Conservation (phyloP, 345 rosid species). For the Cardamine occulta region DNA sequence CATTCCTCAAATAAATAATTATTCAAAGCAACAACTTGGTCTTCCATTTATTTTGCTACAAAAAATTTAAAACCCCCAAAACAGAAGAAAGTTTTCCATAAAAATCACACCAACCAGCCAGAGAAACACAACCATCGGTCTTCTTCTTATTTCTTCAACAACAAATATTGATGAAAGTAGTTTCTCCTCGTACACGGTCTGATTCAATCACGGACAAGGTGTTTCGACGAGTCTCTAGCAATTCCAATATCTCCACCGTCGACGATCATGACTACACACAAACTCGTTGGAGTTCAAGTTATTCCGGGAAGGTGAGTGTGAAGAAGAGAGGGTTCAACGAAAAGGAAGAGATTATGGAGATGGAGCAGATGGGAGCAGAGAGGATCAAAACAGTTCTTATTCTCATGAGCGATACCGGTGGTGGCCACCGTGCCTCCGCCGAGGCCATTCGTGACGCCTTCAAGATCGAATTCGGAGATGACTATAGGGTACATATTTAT, state of each 20-base stretch:
- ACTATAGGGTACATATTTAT: conserved; percentile 58
- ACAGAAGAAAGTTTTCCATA: background rate
- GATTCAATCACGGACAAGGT: conserved; percentile 70
- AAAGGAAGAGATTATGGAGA: conserved; percentile 53
- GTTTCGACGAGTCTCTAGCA: conserved; percentile 60
- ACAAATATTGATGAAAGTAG: conserved; percentile 52
- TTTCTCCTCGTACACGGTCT: conserved; percentile 57
- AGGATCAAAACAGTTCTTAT: conserved; percentile 86
- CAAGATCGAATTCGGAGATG: conserved; percentile 75
- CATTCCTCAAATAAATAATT: conserved; percentile 35
- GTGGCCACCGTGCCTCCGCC: conserved; percentile 97
- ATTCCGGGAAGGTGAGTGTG: conserved; percentile 40
- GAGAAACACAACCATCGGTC: conserved; percentile 30
- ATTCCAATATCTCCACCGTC: conserved; percentile 38
- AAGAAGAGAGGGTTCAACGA: conserved; percentile 45
- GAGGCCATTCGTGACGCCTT: conserved; percentile 95
- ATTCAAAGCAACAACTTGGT: conserved; percentile 23
- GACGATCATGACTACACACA: conserved; percentile 12
- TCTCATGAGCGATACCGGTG: conserved; percentile 98
- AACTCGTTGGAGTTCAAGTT: conserved; percentile 17
- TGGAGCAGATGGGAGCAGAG: conserved; percentile 90
- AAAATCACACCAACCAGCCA: conserved; percentile 36
- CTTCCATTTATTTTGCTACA: conserved; percentile 25
- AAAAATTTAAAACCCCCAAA: conserved; percentile 12
- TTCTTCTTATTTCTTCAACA: conserved; percentile 3